Percentiles rank a stretch among this genome's conserved stretches.
These are phyloP conservation scores for Silene uniflora DNA, from an alignment of 148 eudicot genomes.

Conservation along the genomic window DNA sequence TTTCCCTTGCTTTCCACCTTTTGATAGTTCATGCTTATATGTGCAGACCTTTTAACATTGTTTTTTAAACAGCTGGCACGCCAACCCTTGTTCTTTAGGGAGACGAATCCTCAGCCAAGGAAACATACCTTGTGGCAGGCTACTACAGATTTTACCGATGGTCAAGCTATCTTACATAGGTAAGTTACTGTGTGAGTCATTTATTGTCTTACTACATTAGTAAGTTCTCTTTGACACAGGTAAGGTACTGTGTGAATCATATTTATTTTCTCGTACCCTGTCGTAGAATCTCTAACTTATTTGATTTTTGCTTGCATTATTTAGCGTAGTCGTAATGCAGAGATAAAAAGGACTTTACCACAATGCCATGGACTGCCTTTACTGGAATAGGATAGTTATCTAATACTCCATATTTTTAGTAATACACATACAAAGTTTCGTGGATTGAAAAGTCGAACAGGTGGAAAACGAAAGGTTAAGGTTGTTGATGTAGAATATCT, in stretches of 20 bases:
- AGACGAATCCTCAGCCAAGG: conserved; percentile 90
- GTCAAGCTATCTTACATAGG: conserved; percentile 68
- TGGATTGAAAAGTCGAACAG: not conserved
- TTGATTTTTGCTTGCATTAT: too few relatives aligned
- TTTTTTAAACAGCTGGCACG: conserved; percentile 55
- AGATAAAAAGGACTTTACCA: too few relatives aligned
- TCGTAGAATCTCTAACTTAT: too few relatives aligned
- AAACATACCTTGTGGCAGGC: conserved; percentile 89
- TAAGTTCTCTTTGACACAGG: too few relatives aligned
- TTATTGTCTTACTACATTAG: too few relatives aligned
- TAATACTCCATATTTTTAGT: too few relatives aligned
- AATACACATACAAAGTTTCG: too few relatives aligned
- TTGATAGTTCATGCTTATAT: not conserved
- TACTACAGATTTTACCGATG: too few relatives aligned
- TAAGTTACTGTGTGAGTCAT: conserved; percentile 13
- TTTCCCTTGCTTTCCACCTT: not conserved
- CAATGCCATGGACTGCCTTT: too few relatives aligned
- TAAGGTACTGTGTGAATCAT: too few relatives aligned
- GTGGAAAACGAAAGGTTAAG: not conserved
- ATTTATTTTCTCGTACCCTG: too few relatives aligned
- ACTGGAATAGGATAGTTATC: too few relatives aligned
- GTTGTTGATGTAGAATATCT: not conserved
- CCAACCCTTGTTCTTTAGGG: conserved; percentile 79
- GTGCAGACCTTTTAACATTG: conserved; percentile 6
- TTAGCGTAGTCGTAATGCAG: not conserved